Evolutionary conservation across 768 basidiomycete genomes (phyloP), one percentile per base, ranked within the genome.

Genomic region (Lyophyllum shimeji): DNA sequence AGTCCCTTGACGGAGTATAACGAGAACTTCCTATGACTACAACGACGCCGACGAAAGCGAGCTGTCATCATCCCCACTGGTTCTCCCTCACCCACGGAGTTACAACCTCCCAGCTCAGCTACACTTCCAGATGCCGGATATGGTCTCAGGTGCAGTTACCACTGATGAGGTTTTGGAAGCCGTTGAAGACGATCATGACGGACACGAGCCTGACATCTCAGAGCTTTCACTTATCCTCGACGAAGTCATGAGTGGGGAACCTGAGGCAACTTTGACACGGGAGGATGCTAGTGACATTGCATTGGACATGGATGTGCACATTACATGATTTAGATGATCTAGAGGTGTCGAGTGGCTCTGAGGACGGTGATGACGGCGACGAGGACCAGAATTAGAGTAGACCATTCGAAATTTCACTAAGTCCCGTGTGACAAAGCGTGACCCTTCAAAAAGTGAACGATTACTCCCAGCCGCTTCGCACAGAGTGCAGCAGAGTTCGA

Each of bases 291-390:
- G 33, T 9, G 59, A 60, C 33, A 55, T 60, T 5, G 59, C 54
- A 1, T 20, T 60, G n/a, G 55, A 60, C 31, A 60, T 60, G 59
- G 59, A 60, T 42, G 29, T 3, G 20, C 8, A 3, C n/a, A n/a
- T 7, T 3, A 43, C 7, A 7, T 7, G 2, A 24, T 44, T 21
- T 43, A 20, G 40, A 43, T 43, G 37, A 7, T 8, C 13, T 39
- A 3, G 37, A 39, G 6, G 37, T 7, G 13, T 39, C 13, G 7
- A 39, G 37, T 39, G 13, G 37, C 37, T 39, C 37, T 3, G 37
- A 39, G 13, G 37, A 39, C 13, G 37, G 13, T 15, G 37, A 15
- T 3, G 37, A 39, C 13, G 37, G 13, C 6, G 13, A 39, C 6
- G 37, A 39, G 37, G 37, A 39, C 37, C 37, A 12, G 37, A 15